Base-by-base conservation (phyloP, 108 stramenopile genomes). In the Cyclostephanos invisitatus region DNA sequence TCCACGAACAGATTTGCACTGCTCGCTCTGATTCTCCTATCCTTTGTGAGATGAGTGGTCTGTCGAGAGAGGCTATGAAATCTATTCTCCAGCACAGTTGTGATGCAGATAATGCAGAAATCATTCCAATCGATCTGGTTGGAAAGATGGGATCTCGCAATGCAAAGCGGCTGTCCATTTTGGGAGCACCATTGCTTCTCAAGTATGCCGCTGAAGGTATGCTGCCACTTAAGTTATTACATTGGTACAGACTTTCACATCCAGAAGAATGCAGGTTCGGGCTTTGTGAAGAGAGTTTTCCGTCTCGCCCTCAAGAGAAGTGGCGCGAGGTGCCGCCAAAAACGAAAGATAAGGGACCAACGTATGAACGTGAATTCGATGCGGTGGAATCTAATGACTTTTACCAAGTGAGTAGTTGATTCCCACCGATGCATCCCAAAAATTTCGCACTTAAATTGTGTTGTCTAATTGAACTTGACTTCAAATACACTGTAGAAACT, bases 201-300 rank as follows among this genome's bases (percentile, higher is more conserved):
- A 84, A 84, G 56, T 81, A 44, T 47, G 83, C 83, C 17, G 83
- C 83, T 3, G 71, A 84, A 61, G 75, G 68, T 18, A 72, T 62
- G 58, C 75, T 84, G 36, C 67, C 83, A 47, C 51, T 84, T 25
- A 4, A 69, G 11, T 60, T 81, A 28, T 72, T 75, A 0, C 32
- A 61, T 14, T 84, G 83, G 83, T 84, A 77, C 69, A 75, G 55
- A 35, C 59, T 84, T 6, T 57, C 67, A 18, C 36, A 48, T 3
- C 38, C 70, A 51, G 28, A 66, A 20, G 61, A 62, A 21, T 49
- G 20, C 56, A 69, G 57, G 12, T 76, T 77, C 44, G 83, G 83
- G 32, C 35, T 61, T 28, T 77, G 83, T 24, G 57, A 78, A 67
- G 49, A 48, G 32, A 51, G 75, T 38, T 79, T 67, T 24, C 83